Conservation (phyloP, 192 early-diverging fungal genomes). For the Dispira parvispora region DNA sequence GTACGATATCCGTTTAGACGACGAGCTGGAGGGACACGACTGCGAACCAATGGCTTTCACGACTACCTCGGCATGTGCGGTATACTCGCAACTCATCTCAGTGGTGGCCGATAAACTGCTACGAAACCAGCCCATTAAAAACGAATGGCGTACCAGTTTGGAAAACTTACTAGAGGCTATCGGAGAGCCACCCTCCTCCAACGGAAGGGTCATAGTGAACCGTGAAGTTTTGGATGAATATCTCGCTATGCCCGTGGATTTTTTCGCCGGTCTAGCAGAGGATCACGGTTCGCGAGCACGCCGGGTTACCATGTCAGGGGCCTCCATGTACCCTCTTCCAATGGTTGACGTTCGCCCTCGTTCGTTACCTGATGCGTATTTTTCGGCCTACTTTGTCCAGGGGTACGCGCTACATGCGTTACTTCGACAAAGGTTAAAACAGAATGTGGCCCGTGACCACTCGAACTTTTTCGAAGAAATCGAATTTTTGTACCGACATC, state of each 20-base stretch:
- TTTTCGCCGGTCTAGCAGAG: too few relatives aligned
- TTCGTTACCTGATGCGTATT: neutral
- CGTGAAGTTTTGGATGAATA: neutral
- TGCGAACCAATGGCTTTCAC: neutral
- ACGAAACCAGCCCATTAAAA: neutral
- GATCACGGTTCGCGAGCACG: too few relatives aligned
- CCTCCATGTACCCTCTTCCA: too few relatives aligned
- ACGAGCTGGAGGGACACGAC: constrained; percentile 9
- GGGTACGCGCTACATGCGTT: neutral
- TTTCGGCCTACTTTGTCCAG: constrained; percentile 1
- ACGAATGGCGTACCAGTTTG: constrained; percentile 4
- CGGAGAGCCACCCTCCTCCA: neutral
- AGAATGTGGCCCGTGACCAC: constrained; percentile 1
- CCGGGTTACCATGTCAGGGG: too few relatives aligned
- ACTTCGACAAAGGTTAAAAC: neutral
- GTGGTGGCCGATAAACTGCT: neutral
- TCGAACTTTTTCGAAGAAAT: neutral
- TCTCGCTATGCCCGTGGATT: neutral
- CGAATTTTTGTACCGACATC: constrained; percentile 5
- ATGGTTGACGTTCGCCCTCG: too few relatives aligned
- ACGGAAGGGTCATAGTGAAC: constrained; percentile 3
- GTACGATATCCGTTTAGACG: constrained; percentile 4
- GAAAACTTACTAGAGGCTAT: constrained; percentile 1
- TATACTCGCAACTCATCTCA: neutral
- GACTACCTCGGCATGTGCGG: neutral